phyloP scores from a whole-genome alignment of 495 filamentous ascomycete genomes.

The Talaromyces ruber region DNA sequence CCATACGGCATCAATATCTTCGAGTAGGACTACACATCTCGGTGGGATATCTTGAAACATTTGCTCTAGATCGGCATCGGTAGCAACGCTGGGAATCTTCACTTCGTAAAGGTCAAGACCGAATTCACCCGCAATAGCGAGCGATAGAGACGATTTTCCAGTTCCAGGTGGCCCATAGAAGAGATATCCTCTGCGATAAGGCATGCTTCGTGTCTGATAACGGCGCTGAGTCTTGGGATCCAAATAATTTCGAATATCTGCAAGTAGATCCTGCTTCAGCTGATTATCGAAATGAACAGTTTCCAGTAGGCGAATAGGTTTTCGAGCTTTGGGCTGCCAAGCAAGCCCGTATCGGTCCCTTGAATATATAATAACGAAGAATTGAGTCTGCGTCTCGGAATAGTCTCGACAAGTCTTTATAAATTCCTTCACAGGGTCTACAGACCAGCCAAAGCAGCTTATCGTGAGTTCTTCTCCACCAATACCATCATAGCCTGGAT shows the following conservation, averaged over 20 bases:
- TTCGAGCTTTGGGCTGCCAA: slow-evolving; percentile 3
- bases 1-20: slow-evolving; percentile 53
- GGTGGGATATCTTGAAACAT: slow-evolving; percentile 49
- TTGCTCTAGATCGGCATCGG: slow-evolving; percentile 30
- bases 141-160: slow-evolving; percentile 53
- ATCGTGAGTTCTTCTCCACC: slow-evolving; percentile 3
- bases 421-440: background rate
- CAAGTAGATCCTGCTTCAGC: slow-evolving; percentile 61
- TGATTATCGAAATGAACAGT: slow-evolving; percentile 74
- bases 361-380: slow-evolving; percentile 3
- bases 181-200: slow-evolving; percentile 53
- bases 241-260: slow-evolving; percentile 8
- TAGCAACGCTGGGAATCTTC: slow-evolving; percentile 10
- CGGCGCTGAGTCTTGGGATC: slow-evolving; percentile 11
- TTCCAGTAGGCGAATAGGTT: slow-evolving; percentile 50
- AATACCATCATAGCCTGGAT: slow-evolving; percentile 1
- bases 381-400: slow-evolving; percentile 1
- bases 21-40: slow-evolving; percentile 55
- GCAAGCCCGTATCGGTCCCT: slow-evolving; percentile 5
- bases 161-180: slow-evolving; percentile 62
- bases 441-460: slow-evolving; percentile 5
- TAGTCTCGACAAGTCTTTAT: slow-evolving; percentile 3
- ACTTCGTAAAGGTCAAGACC: slow-evolving; percentile 55
- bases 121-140: slow-evolving; percentile 48
- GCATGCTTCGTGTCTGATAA: slow-evolving; percentile 49